Evolutionary conservation across 1,139 yeast genomes (phyloP).

Genomic region (Diutina siamensis): DNA sequence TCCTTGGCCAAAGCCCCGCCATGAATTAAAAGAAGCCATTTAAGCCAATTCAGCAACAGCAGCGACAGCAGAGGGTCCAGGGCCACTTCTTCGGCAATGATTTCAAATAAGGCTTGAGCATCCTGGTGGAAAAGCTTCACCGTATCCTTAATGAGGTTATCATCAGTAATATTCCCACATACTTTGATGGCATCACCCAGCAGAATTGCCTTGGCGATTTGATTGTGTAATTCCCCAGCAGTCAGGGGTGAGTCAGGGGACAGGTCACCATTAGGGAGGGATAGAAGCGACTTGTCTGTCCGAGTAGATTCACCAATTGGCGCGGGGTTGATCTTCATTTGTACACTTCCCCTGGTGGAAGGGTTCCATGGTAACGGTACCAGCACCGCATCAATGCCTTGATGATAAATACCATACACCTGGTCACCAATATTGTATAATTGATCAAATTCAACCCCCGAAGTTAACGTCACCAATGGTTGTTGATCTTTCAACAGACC

Average conservation of each 20-base stretch:
- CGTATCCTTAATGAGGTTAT: constrained; percentile 23
- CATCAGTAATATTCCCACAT: constrained; percentile 24
- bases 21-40: constrained; percentile 34
- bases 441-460: constrained; percentile 10
- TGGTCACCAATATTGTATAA: constrained; percentile 9
- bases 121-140: constrained; percentile 16
- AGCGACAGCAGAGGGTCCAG: constrained; percentile 22
- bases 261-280: neutral
- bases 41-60: constrained; percentile 34
- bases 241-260: constrained; percentile 14
- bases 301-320: constrained; percentile 7
- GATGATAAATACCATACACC: constrained; percentile 25
- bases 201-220: constrained; percentile 13
- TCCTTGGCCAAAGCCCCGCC: constrained; percentile 30
- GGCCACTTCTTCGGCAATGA: constrained; percentile 23
- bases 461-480: neutral
- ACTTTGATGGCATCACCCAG: constrained; percentile 12
- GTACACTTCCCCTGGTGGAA: neutral
- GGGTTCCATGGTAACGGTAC: neutral
- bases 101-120: constrained; percentile 20
- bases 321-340: neutral
- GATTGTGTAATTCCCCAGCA: constrained; percentile 15
- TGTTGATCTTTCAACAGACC: constrained; percentile 4
- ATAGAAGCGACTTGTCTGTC: neutral
- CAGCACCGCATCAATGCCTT: constrained; percentile 18